phyloP scores from a whole-genome alignment of 2,329 filamentous ascomycete genomes.

The Xylaria sp. region DNA sequence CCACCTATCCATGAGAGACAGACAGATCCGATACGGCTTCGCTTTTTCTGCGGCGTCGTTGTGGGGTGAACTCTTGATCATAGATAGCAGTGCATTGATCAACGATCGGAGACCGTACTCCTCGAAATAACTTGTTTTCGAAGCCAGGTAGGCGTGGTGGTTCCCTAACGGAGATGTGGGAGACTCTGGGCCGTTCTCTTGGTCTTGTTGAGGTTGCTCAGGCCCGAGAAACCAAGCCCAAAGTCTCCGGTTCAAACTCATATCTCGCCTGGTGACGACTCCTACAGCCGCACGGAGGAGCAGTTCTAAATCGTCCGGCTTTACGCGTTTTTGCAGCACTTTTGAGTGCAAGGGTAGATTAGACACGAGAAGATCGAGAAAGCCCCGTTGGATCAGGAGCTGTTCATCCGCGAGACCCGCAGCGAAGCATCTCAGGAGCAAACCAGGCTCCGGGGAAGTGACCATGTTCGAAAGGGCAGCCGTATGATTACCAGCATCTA shows the following conservation, averaged over 20 bases:
- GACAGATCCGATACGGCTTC: slow-evolving; percentile 87
- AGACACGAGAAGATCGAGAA: slow-evolving; percentile 89
- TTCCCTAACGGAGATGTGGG: slow-evolving; percentile 56
- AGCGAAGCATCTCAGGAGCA: slow-evolving; percentile 90
- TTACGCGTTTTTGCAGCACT: slow-evolving; percentile 80
- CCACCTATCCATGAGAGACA: slow-evolving; percentile 98
- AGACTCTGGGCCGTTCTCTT: slow-evolving; percentile 59
- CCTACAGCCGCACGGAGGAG: slow-evolving; percentile 84
- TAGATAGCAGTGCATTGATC: slow-evolving; percentile 76
- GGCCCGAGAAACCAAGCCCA: slow-evolving; percentile 97
- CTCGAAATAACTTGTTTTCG: slow-evolving; percentile 83
- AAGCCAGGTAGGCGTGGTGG: slow-evolving; percentile 59
- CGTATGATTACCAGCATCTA: slow-evolving; percentile 58
- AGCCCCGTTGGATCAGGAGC: slow-evolving; percentile 90
- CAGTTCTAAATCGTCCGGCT: slow-evolving; percentile 79
- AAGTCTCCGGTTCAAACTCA: slow-evolving; percentile 94
- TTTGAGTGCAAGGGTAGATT: slow-evolving; percentile 86
- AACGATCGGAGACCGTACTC: slow-evolving; percentile 79
- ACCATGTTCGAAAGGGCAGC: slow-evolving; percentile 71
- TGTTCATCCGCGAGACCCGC: slow-evolving; percentile 89
- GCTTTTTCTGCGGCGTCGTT: slow-evolving; percentile 73
- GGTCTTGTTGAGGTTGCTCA: slow-evolving; percentile 62
- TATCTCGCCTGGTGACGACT: slow-evolving; percentile 89
- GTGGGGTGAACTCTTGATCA: slow-evolving; percentile 70
- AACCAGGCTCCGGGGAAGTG: slow-evolving; percentile 87